Evolutionary conservation across 2,329 filamentous ascomycete species (phyloP), one percentile per base, ranked within the genome.

Genomic region (Mollisia scopiformis): DNA sequence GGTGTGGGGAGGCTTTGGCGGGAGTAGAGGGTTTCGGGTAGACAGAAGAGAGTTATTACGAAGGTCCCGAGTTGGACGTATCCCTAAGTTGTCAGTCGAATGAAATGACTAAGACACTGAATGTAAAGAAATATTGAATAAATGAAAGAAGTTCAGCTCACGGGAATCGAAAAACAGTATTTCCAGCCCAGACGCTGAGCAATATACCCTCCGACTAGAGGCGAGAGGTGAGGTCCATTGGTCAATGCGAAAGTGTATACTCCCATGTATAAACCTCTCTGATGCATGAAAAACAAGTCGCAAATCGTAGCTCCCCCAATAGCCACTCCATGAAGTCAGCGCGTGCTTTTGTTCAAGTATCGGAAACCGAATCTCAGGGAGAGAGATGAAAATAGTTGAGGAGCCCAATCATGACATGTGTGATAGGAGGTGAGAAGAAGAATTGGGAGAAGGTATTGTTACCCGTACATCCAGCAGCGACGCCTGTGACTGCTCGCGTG

Each of bases 191-290:
- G n/a, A 16, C 68, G 61, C 59, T 72, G 68, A 7, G 68, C 66
- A 4, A 72, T 66, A 46, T 67, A 71, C 1, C 70, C 71, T n/a
- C 71, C 71, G n/a, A 71, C 54, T 21, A 62, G 27, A 14, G 59
- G 55, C 13, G 59, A 50, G 13, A 58, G 11, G 33, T 62, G 59
- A 27, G 59, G 55, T 3, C 59, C 59, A 46, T 62, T 62, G 27
- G 59, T 62, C 11, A 62, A 39, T 10, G 58, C 58, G 21, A 62
- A 50, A 31, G 59, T 55, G 16, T 50, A 58, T 6, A 62, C 50
- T n/a, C 59, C 55, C 68, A 71, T 70, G 39, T 66, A 70, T 23
- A 71, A 59, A 3, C 69, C 69, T 14, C 55, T 27, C 21, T 58
- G 50, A 27, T 62, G 55, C 55, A 55, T 41, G 49, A 62, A 62